Conservation (phyloP, 148 eudicot genomes). For the Gaultheria prostrata region DNA sequence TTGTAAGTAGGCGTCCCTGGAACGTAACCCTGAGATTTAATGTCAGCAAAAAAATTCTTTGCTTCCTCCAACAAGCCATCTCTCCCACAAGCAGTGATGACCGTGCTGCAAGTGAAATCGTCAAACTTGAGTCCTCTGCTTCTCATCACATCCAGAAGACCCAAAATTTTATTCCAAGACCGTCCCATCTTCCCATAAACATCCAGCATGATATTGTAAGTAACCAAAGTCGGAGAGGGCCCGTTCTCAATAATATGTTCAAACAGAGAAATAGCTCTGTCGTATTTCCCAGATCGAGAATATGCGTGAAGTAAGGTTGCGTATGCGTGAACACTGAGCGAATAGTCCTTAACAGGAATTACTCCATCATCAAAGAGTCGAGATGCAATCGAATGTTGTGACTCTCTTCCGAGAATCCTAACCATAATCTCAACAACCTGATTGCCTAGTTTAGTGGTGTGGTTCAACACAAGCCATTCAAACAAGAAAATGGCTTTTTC, state of each 20-base stretch:
- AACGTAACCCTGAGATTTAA: slow-evolving; percentile 58
- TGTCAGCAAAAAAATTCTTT: slow-evolving; percentile 50
- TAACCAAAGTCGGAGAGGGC: slow-evolving; percentile 63
- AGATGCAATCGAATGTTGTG: slow-evolving; percentile 57
- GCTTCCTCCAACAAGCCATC: slow-evolving; percentile 91
- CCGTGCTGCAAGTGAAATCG: slow-evolving; percentile 90
- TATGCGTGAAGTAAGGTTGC: slow-evolving; percentile 71
- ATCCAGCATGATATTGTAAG: slow-evolving; percentile 67
- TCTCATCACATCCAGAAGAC: slow-evolving; percentile 67
- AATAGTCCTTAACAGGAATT: slow-evolving; percentile 55
- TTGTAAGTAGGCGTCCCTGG: slow-evolving; percentile 83
- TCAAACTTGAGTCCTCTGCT: slow-evolving; percentile 60
- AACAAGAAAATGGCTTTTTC: slow-evolving; percentile 60
- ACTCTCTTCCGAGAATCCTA: slow-evolving; percentile 75
- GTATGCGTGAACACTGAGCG: slow-evolving; percentile 66
- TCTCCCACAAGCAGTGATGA: slow-evolving; percentile 88
- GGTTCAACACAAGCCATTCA: slow-evolving; percentile 64
- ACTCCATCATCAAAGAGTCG: slow-evolving; percentile 53
- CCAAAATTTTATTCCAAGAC: slow-evolving; percentile 64
- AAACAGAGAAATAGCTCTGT: slow-evolving; percentile 57
- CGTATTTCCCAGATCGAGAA: slow-evolving; percentile 62
- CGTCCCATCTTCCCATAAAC: slow-evolving; percentile 88
- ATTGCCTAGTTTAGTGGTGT: slow-evolving; percentile 36
- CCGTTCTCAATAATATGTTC: slow-evolving; percentile 54
- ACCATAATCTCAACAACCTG: slow-evolving; percentile 67